Percentiles rank a stretch among this genome's conserved stretches.
phyloP scores from a whole-genome alignment of 73 alveolate species.

The Uronychia binucleata region DNA sequence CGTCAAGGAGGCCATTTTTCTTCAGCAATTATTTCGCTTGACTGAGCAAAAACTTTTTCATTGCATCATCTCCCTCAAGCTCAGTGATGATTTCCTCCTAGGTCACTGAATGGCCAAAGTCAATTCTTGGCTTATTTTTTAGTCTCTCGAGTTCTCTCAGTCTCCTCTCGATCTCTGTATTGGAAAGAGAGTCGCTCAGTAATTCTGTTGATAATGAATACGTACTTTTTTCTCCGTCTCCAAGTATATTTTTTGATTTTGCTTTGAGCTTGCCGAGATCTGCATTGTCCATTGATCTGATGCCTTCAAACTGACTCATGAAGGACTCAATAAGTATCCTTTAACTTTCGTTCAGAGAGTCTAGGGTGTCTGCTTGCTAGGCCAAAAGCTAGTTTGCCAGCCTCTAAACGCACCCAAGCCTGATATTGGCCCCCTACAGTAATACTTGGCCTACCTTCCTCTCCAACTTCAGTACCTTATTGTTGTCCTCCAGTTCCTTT shows the following conservation, averaged over 20 bases:
- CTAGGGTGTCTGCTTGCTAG: not conserved
- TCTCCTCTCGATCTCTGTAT: not conserved
- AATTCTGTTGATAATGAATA: not conserved
- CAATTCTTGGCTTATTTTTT: not conserved
- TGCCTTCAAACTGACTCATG: not conserved
- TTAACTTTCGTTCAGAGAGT: not conserved
- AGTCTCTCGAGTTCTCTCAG: not conserved
- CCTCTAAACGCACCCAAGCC: not conserved
- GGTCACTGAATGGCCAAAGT: not conserved
- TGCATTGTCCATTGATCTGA: not conserved
- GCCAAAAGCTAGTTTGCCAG: not conserved
- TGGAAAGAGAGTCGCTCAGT: not conserved
- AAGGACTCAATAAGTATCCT: not conserved
- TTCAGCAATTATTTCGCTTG: not conserved
- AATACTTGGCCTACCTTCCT: not conserved
- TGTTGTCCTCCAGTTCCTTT: not conserved
- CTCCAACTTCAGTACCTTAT: not conserved
- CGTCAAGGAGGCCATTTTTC: not conserved
- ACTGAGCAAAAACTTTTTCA: not conserved
- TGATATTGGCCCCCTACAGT: not conserved
- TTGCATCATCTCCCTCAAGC: not conserved
- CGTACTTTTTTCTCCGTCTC: not conserved
- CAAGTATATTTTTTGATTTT: not conserved
- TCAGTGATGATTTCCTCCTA: not conserved
- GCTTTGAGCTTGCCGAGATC: not conserved